Evolutionary conservation across 495 filamentous ascomycete species (phyloP).

Genomic region (Xylaria cubensis): DNA sequence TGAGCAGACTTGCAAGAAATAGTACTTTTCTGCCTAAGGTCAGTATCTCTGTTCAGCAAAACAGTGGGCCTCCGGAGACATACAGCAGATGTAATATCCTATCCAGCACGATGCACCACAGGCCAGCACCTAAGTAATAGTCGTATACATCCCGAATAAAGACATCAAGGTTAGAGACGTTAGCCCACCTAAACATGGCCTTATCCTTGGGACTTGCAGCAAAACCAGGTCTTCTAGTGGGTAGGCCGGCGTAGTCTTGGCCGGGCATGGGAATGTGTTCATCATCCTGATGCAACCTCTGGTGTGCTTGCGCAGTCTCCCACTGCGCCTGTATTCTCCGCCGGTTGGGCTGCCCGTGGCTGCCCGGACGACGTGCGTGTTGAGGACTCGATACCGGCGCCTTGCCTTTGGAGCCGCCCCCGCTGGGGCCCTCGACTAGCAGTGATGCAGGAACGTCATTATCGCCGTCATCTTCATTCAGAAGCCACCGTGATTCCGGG

Average conservation of each 20-base stretch:
- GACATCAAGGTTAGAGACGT: slow-evolving; percentile 88
- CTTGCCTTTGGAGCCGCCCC: slow-evolving; percentile 41
- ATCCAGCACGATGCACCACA: slow-evolving; percentile 85
- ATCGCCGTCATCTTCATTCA: slow-evolving; percentile 75
- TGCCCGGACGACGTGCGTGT: slow-evolving; percentile 33
- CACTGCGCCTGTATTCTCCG: slow-evolving; percentile 66
- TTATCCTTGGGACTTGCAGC: slow-evolving; percentile 74
- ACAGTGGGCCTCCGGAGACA: slow-evolving; percentile 38
- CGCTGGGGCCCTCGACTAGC: slow-evolving; percentile 68
- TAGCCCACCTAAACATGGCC: slow-evolving; percentile 96
- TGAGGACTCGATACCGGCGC: slow-evolving; percentile 33
- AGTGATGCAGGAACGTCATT: slow-evolving; percentile 93
- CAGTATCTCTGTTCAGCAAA: slow-evolving; percentile 25
- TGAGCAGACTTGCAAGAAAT: slow-evolving; percentile 85
- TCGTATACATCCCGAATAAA: slow-evolving; percentile 91
- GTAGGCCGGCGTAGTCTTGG: slow-evolving; percentile 35
- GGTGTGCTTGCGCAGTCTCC: slow-evolving; percentile 68
- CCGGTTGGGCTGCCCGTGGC: slow-evolving; percentile 63
- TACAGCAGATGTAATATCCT: slow-evolving; percentile 76
- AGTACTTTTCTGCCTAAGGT: slow-evolving; percentile 55
- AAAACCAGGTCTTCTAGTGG: slow-evolving; percentile 45
- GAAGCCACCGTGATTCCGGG: slow-evolving; percentile 41
- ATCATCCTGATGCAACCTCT: slow-evolving; percentile 62
- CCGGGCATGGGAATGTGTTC: slow-evolving; percentile 38
- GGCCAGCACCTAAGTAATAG: slow-evolving; percentile 84